phyloP scores from a whole-genome alignment of 257 asterid genomes.

The Nemophila menziesii region DNA sequence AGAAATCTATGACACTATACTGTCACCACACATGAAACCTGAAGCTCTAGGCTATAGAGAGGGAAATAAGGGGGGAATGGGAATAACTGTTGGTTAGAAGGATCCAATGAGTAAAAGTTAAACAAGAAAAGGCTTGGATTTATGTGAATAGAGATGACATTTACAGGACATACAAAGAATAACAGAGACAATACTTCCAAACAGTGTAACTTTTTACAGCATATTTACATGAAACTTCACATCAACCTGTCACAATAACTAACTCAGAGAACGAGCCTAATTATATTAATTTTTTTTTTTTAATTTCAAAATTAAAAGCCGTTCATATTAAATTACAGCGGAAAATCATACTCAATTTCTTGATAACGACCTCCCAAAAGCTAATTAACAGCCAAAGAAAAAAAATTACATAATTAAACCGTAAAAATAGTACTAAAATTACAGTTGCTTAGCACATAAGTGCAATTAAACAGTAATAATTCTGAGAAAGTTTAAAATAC shows the following conservation, averaged over 20 bases:
- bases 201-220: conserved; percentile 13
- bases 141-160: conserved; percentile 14
- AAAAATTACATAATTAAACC: too few relatives aligned
- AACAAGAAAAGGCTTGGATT: conserved; percentile 20
- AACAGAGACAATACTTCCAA: conserved; percentile 21
- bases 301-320: neutral
- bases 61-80: conserved; percentile 4
- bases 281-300: too few relatives aligned
- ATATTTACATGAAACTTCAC: conserved; percentile 29
- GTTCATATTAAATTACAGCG: conserved; percentile 1
- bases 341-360: neutral
- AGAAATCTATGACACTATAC: too few relatives aligned
- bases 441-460: conserved; percentile 6
- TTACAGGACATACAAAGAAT: conserved; percentile 11
- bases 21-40: neutral
- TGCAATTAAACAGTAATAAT: too few relatives aligned
- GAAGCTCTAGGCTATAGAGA: neutral
- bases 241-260: conserved; percentile 16
- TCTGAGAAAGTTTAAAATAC: too few relatives aligned
- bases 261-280: conserved; percentile 5
- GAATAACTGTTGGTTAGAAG: neutral
- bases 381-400: neutral
- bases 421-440: conserved; percentile 6
- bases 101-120: conserved; percentile 1
- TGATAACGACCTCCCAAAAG: neutral